phyloP scores from a whole-genome alignment of 2,329 filamentous ascomycete genomes.

The Fonsecaea pugnacius region DNA sequence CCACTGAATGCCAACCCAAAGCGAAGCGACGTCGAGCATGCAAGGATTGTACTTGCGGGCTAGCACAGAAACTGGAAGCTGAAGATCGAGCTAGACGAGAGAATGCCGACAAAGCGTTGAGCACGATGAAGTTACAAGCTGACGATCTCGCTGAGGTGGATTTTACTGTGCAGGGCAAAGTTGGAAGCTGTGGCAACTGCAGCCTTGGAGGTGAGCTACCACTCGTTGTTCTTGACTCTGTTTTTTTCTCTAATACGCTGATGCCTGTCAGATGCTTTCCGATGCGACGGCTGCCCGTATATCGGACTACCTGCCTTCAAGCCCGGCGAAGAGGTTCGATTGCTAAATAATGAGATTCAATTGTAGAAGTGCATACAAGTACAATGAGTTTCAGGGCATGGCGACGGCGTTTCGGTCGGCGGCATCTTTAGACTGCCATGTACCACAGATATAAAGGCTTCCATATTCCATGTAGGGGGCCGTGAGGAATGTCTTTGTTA shows the following conservation, averaged over 20 bases:
- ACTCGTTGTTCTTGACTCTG: not conserved
- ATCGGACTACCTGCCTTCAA: constrained; percentile 95
- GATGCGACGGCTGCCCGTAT: constrained; percentile 73
- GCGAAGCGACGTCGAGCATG: constrained; percentile 88
- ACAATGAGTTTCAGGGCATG: constrained; percentile 13
- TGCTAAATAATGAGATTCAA: constrained; percentile 80
- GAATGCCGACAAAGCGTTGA: constrained; percentile 63
- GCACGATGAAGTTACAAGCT: constrained; percentile 66
- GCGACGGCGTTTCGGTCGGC: constrained; percentile 27
- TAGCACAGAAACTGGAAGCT: constrained; percentile 81
- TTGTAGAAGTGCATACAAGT: constrained; percentile 56
- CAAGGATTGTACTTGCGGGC: constrained; percentile 96
- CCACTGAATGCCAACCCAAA: constrained; percentile 84
- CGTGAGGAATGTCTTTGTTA: not conserved
- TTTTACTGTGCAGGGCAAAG: constrained; percentile 97
- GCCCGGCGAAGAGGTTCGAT: constrained; percentile 87
- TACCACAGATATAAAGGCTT: not conserved
- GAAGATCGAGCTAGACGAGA: constrained; percentile 74
- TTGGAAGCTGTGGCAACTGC: constrained; percentile 92
- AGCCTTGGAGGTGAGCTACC: constrained; percentile 66
- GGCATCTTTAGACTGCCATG: not conserved
- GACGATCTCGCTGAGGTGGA: constrained; percentile 89
- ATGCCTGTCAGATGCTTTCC: constrained; percentile 43
- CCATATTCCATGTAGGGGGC: not conserved
- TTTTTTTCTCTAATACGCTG: not conserved